phyloP scores from a whole-genome alignment of 345 rosid species.

The Physaria fendleri region DNA sequence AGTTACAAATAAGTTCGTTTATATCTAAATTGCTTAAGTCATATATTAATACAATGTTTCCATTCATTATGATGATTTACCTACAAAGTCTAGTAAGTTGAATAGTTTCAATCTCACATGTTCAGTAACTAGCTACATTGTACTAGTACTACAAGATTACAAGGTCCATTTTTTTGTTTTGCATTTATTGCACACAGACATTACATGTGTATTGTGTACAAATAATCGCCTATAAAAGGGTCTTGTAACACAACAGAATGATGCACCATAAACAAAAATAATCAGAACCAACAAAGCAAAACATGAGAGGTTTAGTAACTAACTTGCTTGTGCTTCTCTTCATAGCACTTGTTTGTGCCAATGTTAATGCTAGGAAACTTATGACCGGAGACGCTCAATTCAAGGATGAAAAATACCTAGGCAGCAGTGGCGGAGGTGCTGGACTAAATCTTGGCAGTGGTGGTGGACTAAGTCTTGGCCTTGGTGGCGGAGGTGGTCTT shows the following conservation, averaged over 20 bases:
- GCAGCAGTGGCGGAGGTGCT: neutral
- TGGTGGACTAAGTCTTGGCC: slow-evolving; percentile 23
- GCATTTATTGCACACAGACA: slow-evolving; percentile 13
- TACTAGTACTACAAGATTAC: neutral
- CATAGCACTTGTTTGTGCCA: slow-evolving; percentile 29
- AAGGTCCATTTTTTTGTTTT: neutral
- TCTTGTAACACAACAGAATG: neutral
- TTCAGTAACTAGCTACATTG: neutral
- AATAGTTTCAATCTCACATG: slow-evolving; percentile 1
- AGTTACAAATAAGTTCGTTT: neutral
- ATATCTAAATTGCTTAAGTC: neutral
- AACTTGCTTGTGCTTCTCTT: slow-evolving; percentile 19
- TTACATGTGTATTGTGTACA: neutral
- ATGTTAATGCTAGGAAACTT: slow-evolving; percentile 41
- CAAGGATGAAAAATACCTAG: slow-evolving; percentile 34
- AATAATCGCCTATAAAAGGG: slow-evolving; percentile 5
- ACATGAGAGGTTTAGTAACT: slow-evolving; percentile 18
- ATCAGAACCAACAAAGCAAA: slow-evolving; percentile 15
- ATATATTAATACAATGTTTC: no score
- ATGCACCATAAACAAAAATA: slow-evolving; percentile 1
- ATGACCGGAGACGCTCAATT: slow-evolving; percentile 12
- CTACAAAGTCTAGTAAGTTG: neutral
- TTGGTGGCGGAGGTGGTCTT: slow-evolving; percentile 19
- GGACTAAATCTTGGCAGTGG: slow-evolving; percentile 19
- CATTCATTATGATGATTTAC: neutral